Conservation (phyloP, 257 asterid species). For the Solanum paucissectum region DNA sequence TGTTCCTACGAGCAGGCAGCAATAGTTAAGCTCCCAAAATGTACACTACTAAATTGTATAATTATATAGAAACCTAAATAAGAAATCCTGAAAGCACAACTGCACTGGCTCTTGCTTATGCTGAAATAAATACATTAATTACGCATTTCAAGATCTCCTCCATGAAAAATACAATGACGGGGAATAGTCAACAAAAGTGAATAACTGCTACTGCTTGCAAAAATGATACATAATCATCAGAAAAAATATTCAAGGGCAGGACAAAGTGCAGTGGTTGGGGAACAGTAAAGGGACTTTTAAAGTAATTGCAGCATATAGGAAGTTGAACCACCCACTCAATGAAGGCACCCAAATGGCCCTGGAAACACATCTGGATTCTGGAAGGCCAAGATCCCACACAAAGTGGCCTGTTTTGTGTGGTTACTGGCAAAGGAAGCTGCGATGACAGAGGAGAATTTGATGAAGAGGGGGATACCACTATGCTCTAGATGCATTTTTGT, state of each 20-base stretch:
- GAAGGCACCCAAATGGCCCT: not conserved
- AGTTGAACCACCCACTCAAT: not conserved
- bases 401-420: not conserved
- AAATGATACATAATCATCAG: not conserved
- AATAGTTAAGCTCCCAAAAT: not conserved
- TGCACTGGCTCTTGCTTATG: not conserved
- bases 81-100: not conserved
- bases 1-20: slow-evolving; percentile 29
- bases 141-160: not conserved
- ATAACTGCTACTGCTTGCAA: not conserved
- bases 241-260: not conserved
- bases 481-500: not conserved
- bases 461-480: not conserved
- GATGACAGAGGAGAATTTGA: not conserved
- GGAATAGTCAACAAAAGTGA: not conserved
- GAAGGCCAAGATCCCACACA: not conserved
- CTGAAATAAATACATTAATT: not conserved
- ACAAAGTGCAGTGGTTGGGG: not conserved
- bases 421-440: not conserved
- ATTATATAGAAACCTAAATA: not conserved
- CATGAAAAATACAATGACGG: not conserved
- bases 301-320: not conserved
- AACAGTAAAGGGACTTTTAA: not conserved
- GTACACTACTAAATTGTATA: not conserved
- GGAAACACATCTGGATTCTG: not conserved